These are phyloP conservation scores for Cladophialophora exuberans DNA, from an alignment of 2,329 filamentous ascomycete genomes.

Conservation along the genomic window DNA sequence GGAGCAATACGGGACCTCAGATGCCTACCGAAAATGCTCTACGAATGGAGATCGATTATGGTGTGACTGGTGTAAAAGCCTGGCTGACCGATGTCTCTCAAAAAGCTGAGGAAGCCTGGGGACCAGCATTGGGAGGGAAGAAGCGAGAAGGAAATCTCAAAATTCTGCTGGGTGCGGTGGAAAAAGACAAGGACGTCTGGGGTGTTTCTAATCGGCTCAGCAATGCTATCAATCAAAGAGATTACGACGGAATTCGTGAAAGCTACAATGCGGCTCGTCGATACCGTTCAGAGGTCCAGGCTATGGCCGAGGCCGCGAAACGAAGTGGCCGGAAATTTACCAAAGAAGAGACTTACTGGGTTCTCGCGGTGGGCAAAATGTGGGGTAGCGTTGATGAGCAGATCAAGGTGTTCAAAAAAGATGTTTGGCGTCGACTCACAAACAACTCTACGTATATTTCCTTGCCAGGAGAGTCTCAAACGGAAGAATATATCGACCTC, in stretches of 20 bases:
- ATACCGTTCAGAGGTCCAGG: slow-evolving; percentile 77
- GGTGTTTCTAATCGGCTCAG: slow-evolving; percentile 77
- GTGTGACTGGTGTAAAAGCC: slow-evolving; percentile 82
- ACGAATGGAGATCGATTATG: slow-evolving; percentile 89
- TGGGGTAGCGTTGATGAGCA: slow-evolving; percentile 93
- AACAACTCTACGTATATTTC: slow-evolving; percentile 63
- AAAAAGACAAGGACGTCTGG: slow-evolving; percentile 79
- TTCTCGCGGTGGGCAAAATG: slow-evolving; percentile 88
- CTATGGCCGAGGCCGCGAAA: slow-evolving; percentile 63
- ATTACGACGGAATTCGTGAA: slow-evolving; percentile 85
- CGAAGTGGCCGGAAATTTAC: slow-evolving; percentile 60
- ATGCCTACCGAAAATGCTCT: slow-evolving; percentile 86
- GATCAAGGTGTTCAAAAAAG: slow-evolving; percentile 82
- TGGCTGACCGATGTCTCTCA: slow-evolving; percentile 87
- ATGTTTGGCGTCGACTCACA: slow-evolving; percentile 81
- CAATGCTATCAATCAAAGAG: slow-evolving; percentile 85
- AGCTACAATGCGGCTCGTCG: slow-evolving; percentile 82
- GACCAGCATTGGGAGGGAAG: slow-evolving; percentile 84
- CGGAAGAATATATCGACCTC: slow-evolving; percentile 88
- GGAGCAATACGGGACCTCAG: slow-evolving; percentile 41
- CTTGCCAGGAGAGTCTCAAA: slow-evolving; percentile 56
- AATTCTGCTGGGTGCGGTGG: slow-evolving; percentile 72
- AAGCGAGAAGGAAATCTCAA: slow-evolving; percentile 90
- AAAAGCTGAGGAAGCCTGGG: slow-evolving; percentile 97
- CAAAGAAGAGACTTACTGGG: slow-evolving; percentile 80